Evolutionary conservation across 305 asterid species (phyloP), one percentile per base, ranked within the genome.

Genomic region (Fraxinus baroniana): DNA sequence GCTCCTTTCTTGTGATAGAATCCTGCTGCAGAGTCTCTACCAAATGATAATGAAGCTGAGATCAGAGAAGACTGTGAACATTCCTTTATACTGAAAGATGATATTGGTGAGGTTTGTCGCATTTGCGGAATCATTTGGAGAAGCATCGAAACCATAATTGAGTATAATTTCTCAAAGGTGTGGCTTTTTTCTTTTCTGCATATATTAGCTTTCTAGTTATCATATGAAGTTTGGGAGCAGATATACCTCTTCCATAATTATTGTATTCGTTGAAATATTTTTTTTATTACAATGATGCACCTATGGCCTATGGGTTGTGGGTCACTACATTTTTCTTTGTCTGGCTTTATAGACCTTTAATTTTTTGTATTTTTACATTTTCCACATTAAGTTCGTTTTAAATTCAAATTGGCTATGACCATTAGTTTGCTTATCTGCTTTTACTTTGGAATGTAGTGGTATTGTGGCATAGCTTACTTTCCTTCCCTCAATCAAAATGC

Each of bases 81-180:
- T 83, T 74, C 81, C 28, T 83, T 86, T 77, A 78, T 86, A 68
- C 55, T 86, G 41, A 83, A 78, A 78, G 89, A 86, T 3, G 87
- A 83, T 55, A 81, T 86, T 37, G 89, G 89, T 18, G 79, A 76
- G 35, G 87, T 86, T n/a, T 86, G 89, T 37, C 80, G 89, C 20
- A 77, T 86, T 18, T 86, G 89, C 70, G 89, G 89, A 62, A 78
- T 83, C 41, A 57, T 86, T 60, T 64, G 74, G 77, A 83, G 74
- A 81, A 76, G 79, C 39, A 86, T 83, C 26, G 86, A 81, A 30
- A 37, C 78, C 32, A 86, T 86, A 13, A 83, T 86, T 64, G 89
- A 86, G 66, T 86, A 33, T 39, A 44, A 66, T 66, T 81, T 57
- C 28, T 46, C 76, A 33, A 83, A 86, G 87, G 89, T 84, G 26